A percentile compares a stretch with the other conserved stretches of the same genome.
Conservation (phyloP, 2,329 filamentous ascomycete genomes). For the Pyrenophora graminea region DNA sequence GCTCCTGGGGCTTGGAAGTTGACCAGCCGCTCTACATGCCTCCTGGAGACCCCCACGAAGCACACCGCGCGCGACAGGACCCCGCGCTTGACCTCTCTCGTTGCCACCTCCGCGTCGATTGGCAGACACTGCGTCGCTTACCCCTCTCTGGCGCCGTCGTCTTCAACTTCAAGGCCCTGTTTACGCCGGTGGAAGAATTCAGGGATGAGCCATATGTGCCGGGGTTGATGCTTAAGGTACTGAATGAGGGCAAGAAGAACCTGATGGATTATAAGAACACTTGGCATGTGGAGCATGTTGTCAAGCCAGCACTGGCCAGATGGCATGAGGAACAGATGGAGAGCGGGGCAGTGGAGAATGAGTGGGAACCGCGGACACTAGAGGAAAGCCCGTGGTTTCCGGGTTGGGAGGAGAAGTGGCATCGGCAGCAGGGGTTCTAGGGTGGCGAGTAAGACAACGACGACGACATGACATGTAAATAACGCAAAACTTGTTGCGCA, state of each 20-base stretch:
- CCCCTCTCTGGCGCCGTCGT: constrained; percentile 75
- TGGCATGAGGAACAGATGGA: constrained; percentile 70
- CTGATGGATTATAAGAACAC: constrained; percentile 82
- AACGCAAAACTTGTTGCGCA: no score
- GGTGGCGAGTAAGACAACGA: not conserved
- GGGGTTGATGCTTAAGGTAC: constrained; percentile 66
- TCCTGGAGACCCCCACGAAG: constrained; percentile 67
- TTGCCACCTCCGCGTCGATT: constrained; percentile 75
- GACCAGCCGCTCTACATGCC: constrained; percentile 77
- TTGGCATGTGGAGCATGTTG: constrained; percentile 77
- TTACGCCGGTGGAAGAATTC: constrained; percentile 74
- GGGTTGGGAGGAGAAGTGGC: constrained; percentile 78
- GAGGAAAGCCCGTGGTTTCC: constrained; percentile 76
- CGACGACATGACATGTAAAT: not conserved
- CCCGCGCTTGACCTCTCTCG: constrained; percentile 57
- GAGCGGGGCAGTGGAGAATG: constrained; percentile 61
- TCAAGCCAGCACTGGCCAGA: constrained; percentile 65
- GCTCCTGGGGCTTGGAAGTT: constrained; percentile 81
- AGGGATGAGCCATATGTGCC: constrained; percentile 74
- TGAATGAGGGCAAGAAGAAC: constrained; percentile 71
- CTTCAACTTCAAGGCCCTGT: constrained; percentile 88
- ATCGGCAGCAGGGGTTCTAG: constrained; percentile 64
- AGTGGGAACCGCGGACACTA: constrained; percentile 71
- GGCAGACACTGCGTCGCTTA: constrained; percentile 81
- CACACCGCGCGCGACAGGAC: constrained; percentile 60